Percentiles rank a stretch among this genome's conserved stretches.
These are phyloP conservation scores for Amyloporia xantha DNA, from an alignment of 768 basidiomycete genomes.

Conservation along the genomic window DNA sequence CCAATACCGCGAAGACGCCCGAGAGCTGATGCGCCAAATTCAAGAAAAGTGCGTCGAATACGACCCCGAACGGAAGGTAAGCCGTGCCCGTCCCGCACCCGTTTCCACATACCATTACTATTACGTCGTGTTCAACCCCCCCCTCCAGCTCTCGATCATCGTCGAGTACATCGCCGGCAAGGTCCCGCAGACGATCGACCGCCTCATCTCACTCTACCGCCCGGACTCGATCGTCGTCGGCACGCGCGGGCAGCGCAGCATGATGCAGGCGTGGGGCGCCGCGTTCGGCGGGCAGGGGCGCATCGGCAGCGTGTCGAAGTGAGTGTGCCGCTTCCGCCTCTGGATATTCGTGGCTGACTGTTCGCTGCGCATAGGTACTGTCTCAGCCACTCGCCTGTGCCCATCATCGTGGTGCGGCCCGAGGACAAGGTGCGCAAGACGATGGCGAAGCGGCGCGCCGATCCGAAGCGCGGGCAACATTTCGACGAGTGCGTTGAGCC, in stretches of 20 bases:
- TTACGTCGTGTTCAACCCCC: neutral
- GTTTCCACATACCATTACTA: neutral
- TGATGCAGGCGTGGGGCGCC: constrained; percentile 47
- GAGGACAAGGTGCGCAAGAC: constrained; percentile 83
- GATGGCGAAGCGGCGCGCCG: constrained; percentile 76
- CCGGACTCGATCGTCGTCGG: constrained; percentile 93
- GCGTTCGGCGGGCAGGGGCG: constrained; percentile 40
- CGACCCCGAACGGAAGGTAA: constrained; percentile 70
- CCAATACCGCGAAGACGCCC: constrained; percentile 76
- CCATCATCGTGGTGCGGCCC: constrained; percentile 91
- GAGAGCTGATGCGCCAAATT: constrained; percentile 72
- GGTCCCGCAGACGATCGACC: constrained; percentile 83
- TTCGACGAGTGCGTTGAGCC: constrained; percentile 52
- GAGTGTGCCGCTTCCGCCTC: constrained; percentile 10
- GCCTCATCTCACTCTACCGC: constrained; percentile 86
- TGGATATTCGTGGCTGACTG: no score
- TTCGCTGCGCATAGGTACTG: constrained; percentile 49
- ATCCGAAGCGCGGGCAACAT: constrained; percentile 83
- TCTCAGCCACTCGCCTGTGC: constrained; percentile 88
- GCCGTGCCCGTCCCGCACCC: neutral
- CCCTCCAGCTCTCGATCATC: constrained; percentile 80
- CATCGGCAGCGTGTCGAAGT: constrained; percentile 59
- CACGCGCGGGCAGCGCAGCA: constrained; percentile 62
- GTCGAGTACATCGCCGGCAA: constrained; percentile 93
- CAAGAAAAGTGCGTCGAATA: constrained; percentile 74